These are phyloP conservation scores for Neonectria ditissima DNA, from an alignment of 2,329 filamentous ascomycete species.

Conservation along the genomic window DNA sequence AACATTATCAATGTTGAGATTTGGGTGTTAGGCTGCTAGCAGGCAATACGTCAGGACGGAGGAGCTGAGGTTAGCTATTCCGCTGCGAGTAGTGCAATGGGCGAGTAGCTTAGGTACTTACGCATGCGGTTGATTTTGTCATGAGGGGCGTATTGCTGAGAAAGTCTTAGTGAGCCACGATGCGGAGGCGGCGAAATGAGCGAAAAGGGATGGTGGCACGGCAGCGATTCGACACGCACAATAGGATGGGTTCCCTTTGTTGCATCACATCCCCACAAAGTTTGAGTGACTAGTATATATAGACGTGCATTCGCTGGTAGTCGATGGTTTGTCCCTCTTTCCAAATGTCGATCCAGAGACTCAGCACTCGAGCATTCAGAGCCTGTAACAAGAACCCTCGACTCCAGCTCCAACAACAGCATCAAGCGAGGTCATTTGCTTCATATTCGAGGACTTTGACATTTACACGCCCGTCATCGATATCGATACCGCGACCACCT, in stretches of 20 bases:
- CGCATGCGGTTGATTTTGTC: conserved; percentile 19
- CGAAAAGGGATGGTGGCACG: conserved; percentile 2
- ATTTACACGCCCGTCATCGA: not conserved
- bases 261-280: conserved; percentile 13
- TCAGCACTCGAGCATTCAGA: conserved; percentile 34
- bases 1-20: conserved; percentile 37
- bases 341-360: conserved; percentile 39
- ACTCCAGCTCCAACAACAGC: conserved; percentile 16
- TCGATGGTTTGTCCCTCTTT: conserved; percentile 11
- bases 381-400: conserved; percentile 25
- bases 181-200: not conserved
- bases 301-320: conserved; percentile 24
- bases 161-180: conserved; percentile 39
- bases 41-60: conserved; percentile 23
- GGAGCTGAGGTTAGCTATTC: conserved; percentile 14
- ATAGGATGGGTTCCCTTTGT: not conserved
- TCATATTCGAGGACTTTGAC: conserved; percentile 18
- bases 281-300: conserved; percentile 34
- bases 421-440: conserved; percentile 15
- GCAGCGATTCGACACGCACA: not conserved
- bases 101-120: not conserved
- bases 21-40: not conserved
- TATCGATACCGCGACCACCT: conserved; percentile 8
- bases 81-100: not conserved
- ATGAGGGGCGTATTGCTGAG: conserved; percentile 40